Evolutionary conservation across 1,139 yeast genomes (phyloP).

Genomic region (Zygosaccharomyces sapae): DNA sequence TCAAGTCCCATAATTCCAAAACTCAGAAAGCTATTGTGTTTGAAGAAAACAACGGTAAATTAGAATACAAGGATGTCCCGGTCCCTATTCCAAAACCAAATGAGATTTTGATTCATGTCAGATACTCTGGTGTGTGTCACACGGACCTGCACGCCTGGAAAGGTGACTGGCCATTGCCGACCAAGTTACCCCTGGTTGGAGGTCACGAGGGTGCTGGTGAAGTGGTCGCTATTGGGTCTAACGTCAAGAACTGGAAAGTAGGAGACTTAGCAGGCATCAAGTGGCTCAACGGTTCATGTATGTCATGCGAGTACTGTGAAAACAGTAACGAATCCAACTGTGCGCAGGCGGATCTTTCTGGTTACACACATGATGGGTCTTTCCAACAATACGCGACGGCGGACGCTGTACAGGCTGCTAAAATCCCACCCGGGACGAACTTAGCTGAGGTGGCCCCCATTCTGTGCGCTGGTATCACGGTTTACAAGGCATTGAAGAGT

Average conservation of each 20-base stretch:
- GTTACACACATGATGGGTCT: constrained; percentile 65
- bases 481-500: constrained; percentile 62
- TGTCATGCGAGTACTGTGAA: constrained; percentile 58
- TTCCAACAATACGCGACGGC: constrained; percentile 68
- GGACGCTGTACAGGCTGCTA: constrained; percentile 62
- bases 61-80: constrained; percentile 51
- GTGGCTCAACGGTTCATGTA: constrained; percentile 63
- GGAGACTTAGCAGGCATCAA: constrained; percentile 64
- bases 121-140: constrained; percentile 65
- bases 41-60: constrained; percentile 45
- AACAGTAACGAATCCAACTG: constrained; percentile 54
- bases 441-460: constrained; percentile 57
- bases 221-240: constrained; percentile 55
- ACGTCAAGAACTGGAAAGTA: constrained; percentile 54
- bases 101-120: constrained; percentile 54
- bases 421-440: constrained; percentile 54
- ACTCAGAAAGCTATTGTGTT: constrained; percentile 49
- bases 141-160: constrained; percentile 66
- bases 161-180: constrained; percentile 60
- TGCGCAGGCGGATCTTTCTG: constrained; percentile 56
- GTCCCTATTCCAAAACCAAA: constrained; percentile 57
- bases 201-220: constrained; percentile 70
- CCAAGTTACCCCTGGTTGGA: constrained; percentile 59
- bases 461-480: constrained; percentile 66
- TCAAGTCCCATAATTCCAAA: constrained; percentile 34